phyloP scores from a whole-genome alignment of 345 rosid genomes.

The Diplotaxis tenuifolia region DNA sequence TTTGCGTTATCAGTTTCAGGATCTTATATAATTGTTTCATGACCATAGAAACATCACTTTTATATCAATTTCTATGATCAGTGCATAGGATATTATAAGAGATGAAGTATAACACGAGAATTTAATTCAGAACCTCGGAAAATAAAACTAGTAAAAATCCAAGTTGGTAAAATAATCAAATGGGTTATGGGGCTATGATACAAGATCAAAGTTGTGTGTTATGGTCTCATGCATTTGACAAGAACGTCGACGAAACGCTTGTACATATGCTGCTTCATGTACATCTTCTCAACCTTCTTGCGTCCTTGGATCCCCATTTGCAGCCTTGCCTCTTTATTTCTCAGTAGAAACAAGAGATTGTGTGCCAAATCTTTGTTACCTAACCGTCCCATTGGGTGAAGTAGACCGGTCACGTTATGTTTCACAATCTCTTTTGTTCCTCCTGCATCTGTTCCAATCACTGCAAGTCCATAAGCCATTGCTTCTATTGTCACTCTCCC shows the following conservation, averaged over 20 bases:
- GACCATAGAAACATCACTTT: not conserved
- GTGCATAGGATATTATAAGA: not conserved
- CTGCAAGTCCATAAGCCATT: conserved; percentile 96
- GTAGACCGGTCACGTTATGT: conserved; percentile 78
- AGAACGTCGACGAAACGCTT: conserved; percentile 69
- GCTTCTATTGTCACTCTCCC: conserved; percentile 99
- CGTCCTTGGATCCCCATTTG: conserved; percentile 71
- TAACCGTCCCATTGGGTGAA: conserved; percentile 64
- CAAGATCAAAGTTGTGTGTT: conserved; percentile 18
- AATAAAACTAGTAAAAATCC: not conserved
- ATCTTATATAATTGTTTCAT: not conserved
- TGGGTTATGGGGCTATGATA: not conserved
- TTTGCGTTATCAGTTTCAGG: too few species aligned
- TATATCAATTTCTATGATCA: not conserved
- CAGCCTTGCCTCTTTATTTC: conserved; percentile 50
- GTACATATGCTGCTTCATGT: conserved; percentile 89
- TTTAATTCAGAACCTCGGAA: not conserved
- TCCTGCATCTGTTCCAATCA: conserved; percentile 90
- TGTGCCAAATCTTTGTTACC: conserved; percentile 57
- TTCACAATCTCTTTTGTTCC: conserved; percentile 85
- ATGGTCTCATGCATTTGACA: conserved; percentile 72
- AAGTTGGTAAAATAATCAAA: not conserved
- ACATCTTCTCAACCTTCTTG: conserved; percentile 56
- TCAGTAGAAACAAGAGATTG: conserved; percentile 53
- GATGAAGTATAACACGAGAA: not conserved